Evolutionary conservation across 2,329 filamentous ascomycete species (phyloP), one percentile per base, ranked within the genome.

Genomic region (Ophiostoma ips): DNA sequence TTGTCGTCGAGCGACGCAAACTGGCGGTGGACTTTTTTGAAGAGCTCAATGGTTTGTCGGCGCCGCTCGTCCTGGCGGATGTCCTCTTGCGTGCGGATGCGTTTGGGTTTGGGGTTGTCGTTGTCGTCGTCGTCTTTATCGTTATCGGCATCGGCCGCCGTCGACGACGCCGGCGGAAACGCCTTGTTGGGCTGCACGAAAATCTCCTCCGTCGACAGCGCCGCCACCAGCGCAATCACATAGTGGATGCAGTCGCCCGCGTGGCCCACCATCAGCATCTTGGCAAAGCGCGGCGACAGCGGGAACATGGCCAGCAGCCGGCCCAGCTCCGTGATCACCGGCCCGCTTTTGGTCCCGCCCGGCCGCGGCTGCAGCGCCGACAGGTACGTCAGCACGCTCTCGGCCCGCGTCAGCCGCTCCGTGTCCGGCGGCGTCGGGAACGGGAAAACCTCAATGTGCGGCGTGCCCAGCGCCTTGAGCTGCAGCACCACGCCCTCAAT

Each of bases 401-500:
- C 92, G 0, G 92, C 88, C 61, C 84, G 87, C 46, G 78, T 76
- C 18, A 98, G 71, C 55, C 81, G 86, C 49, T 80, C 72, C 13
- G 81, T 75, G 58, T 88, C 83, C 2, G 92, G 92, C 0, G 88
- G 81, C 13, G 90, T 96, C 4, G 92, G 92, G 63, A 96, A 98
- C 0, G 94, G 92, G 63, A 98, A 98, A 64, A 92, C 94, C 62
- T 87, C 76, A 8, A 98, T 84, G 51, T 89, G 82, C 53, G 90
- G 84, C 31, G 95, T 77, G 50, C 88, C 86, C 86, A 98, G 95
- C 47, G 84, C 81, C 70, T 96, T 98, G 58, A 98, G 78, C 63
- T 95, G 89, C 35, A 98, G 71, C 1, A 96, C 89, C 3, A 96
- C 79, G 16, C 84, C 87, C 64, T 98, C 92, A 28, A 96, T 87